Evolutionary conservation across 2,329 filamentous ascomycete species (phyloP), one percentile per base, ranked within the genome.

Genomic region (Davidsoniella australis): DNA sequence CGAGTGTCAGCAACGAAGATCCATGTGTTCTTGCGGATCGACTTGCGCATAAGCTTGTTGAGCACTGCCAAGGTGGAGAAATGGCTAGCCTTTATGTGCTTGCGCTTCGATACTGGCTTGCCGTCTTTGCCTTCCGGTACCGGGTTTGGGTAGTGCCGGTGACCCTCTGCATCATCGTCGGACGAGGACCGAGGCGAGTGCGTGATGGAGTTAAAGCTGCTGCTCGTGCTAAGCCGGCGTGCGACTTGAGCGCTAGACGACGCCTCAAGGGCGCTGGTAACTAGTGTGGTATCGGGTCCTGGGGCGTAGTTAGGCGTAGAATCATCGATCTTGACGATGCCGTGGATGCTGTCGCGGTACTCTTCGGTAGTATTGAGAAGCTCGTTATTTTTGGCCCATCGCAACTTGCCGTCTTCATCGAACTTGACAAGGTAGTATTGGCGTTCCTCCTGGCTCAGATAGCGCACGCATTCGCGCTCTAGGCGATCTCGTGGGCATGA

Each of bases 1-100:
- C 76, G 81, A 1, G 85, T 89, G 63, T 94, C 87, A 20, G 83
- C 82, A 6, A 88, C 87, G 58, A 94, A 95, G 55, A 94, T 93
- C 88, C 88, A 94, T 4, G 84, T 91, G 58, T 89, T 88, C 54
- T 86, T 86, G 62, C 80, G 83, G 38, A 87, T 82, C 0, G 82
- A 80, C 55, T 85, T 82, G 53, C 84, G 76, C 14, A 91, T 70
- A 5, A 94, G 69, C 55, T 83, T 82, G 62, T 91, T 85, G 61
- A 89, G 75, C 3, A 94, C 71, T 1, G 81, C 80, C 0, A 80
- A 76, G 1, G 82, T 76, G 4, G 76, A 83, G 2, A 87, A 68
- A 58, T 86, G 77, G 44, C 73, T 75, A 20, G 45, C 41, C 42
- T 53, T 53, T 16, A 53, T 45, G 41, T 49, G 48, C 10, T 49